A percentile compares a stretch with the other conserved stretches of the same genome.
Evolutionary conservation across 768 basidiomycete species (phyloP).

Genomic region (Suillus discolor): DNA sequence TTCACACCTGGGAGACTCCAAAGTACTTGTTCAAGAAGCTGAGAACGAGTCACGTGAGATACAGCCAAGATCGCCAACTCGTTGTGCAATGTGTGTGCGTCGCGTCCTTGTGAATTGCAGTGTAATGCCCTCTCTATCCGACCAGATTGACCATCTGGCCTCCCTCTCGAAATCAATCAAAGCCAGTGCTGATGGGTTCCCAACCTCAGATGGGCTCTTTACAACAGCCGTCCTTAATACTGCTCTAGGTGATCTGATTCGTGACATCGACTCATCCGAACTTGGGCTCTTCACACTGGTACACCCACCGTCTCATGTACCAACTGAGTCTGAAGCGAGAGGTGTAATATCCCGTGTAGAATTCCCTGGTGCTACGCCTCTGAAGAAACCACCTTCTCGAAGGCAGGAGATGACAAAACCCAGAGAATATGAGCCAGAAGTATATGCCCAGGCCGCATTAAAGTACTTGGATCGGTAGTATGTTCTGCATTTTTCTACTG

Average conservation of each 20-base stretch:
- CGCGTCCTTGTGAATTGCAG: background rate
- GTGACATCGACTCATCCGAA: slow-evolving; percentile 78
- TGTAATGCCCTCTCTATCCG: slow-evolving; percentile 57
- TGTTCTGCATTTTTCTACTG: slow-evolving; percentile 30
- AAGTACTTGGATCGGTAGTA: slow-evolving; percentile 81
- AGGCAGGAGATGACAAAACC: slow-evolving; percentile 38
- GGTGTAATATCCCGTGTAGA: slow-evolving; percentile 61
- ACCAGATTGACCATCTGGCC: slow-evolving; percentile 69
- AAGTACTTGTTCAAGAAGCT: too few species aligned
- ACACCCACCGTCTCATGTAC: slow-evolving; percentile 24
- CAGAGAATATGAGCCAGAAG: slow-evolving; percentile 65
- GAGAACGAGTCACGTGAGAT: too few species aligned
- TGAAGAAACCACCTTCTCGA: slow-evolving; percentile 47
- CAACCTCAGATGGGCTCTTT: slow-evolving; percentile 41
- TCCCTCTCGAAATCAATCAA: slow-evolving; percentile 54
- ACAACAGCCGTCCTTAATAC: slow-evolving; percentile 65
- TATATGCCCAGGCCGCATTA: slow-evolving; percentile 74
- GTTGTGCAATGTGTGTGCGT: background rate
- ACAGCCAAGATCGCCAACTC: background rate
- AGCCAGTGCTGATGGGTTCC: slow-evolving; percentile 23
- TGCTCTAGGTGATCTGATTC: slow-evolving; percentile 73
- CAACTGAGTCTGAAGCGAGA: slow-evolving; percentile 37
- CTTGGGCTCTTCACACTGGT: slow-evolving; percentile 74
- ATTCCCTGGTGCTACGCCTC: slow-evolving; percentile 72
- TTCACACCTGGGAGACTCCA: too few species aligned